Evolutionary conservation across 2,329 filamentous ascomycete genomes (phyloP).

Genomic region (Clarireedia hainanense): DNA sequence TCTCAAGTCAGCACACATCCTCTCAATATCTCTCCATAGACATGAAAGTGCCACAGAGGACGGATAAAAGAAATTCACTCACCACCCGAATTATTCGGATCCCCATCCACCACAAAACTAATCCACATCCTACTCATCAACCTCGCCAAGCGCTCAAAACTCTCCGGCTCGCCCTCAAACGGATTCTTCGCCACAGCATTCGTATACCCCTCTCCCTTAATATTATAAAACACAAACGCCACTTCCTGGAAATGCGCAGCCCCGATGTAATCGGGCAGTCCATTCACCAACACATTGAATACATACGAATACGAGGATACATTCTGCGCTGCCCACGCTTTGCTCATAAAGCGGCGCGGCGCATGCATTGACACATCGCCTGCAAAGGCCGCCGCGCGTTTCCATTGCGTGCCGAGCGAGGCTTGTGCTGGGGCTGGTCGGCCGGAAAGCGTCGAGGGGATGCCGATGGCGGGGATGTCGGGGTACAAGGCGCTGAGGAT

Average conservation of each 20-base stretch:
- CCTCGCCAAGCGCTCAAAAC: conserved; percentile 11
- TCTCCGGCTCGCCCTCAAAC: conserved; percentile 15
- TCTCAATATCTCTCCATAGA: neutral
- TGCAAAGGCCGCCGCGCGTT: conserved; percentile 36
- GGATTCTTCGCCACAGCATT: conserved; percentile 13
- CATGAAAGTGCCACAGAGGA: neutral
- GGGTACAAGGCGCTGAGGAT: conserved; percentile 34
- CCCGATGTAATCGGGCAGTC: conserved; percentile 35
- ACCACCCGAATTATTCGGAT: conserved; percentile 21
- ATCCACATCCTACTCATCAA: conserved; percentile 22
- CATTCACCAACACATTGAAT: conserved; percentile 48
- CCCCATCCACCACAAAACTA: conserved; percentile 16
- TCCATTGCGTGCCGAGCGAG: conserved; percentile 2
- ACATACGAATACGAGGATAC: conserved; percentile 51
- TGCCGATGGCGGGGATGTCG: conserved; percentile 39
- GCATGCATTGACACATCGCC: conserved; percentile 51
- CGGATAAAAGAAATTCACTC: neutral
- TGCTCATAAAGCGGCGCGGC: conserved; percentile 43
- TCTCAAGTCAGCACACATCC: neutral
- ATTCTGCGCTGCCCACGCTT: conserved; percentile 42
- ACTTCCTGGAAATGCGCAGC: conserved; percentile 46
- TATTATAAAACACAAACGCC: conserved; percentile 31
- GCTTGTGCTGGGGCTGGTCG: conserved; percentile 9
- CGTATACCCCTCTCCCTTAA: conserved; percentile 22
- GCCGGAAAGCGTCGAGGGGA: conserved; percentile 32